A percentile compares a stretch with the other conserved stretches of the same genome.
phyloP scores from a whole-genome alignment of 352 stramenopile genomes.

The Pythium vanterpoolii region DNA sequence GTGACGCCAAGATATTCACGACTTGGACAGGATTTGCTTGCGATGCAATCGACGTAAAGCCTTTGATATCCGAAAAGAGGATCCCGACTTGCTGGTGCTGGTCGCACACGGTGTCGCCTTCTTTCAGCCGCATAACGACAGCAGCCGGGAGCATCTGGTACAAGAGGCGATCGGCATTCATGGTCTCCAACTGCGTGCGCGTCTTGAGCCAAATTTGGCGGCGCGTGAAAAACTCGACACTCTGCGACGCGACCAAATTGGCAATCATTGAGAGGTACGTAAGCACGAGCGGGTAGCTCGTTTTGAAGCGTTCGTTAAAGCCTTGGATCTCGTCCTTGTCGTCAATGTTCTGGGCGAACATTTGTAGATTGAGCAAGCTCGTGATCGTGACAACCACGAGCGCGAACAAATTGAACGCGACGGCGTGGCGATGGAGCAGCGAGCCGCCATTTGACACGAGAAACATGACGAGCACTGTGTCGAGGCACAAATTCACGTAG shows the following conservation, averaged over 20 bases:
- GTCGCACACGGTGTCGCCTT: slow-evolving; percentile 80
- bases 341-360: slow-evolving; percentile 36
- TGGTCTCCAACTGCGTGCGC: slow-evolving; percentile 75
- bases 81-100: slow-evolving; percentile 87
- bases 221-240: slow-evolving; percentile 77
- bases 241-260: slow-evolving; percentile 79
- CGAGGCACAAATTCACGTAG: slow-evolving; percentile 78
- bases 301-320: slow-evolving; percentile 80
- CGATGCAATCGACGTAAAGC: slow-evolving; percentile 89
- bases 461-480: slow-evolving; percentile 81
- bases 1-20: slow-evolving; percentile 88
- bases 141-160: slow-evolving; percentile 87
- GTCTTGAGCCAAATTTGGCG: slow-evolving; percentile 86
- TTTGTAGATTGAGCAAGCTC: slow-evolving; percentile 39
- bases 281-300: slow-evolving; percentile 75
- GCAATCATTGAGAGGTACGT: slow-evolving; percentile 77
- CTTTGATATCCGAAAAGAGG: slow-evolving; percentile 91
- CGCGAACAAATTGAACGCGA: slow-evolving; percentile 60
- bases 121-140: slow-evolving; percentile 83
- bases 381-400: slow-evolving; percentile 46
- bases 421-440: slow-evolving; percentile 62
- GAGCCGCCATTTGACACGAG: slow-evolving; percentile 80
- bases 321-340: slow-evolving; percentile 28
- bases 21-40: slow-evolving; percentile 83
- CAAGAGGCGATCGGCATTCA: slow-evolving; percentile 77